Conservation (phyloP, 2,329 filamentous ascomycete genomes). For the Pezicula rhizophila region DNA sequence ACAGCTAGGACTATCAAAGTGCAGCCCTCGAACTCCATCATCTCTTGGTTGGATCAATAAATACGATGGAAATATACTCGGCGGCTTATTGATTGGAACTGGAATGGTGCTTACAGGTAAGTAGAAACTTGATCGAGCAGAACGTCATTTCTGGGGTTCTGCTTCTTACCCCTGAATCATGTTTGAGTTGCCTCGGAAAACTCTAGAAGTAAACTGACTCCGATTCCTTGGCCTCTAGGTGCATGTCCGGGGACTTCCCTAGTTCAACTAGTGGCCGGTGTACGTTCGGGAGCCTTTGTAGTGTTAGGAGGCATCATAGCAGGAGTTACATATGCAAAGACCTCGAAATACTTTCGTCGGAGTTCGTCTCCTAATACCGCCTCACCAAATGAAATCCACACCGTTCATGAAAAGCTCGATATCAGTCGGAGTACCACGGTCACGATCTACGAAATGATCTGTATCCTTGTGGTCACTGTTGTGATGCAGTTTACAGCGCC, state of each 20-base stretch:
- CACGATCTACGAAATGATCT: constrained; percentile 6
- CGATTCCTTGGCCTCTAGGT: too few relatives aligned
- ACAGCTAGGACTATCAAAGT: constrained; percentile 29
- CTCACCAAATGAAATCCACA: neutral
- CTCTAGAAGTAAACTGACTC: too few relatives aligned
- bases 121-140: too few relatives aligned
- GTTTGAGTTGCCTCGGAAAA: too few relatives aligned
- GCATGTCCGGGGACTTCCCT: constrained; percentile 61
- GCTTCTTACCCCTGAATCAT: too few relatives aligned
- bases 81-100: constrained; percentile 52
- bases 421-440: constrained; percentile 2
- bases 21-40: constrained; percentile 43
- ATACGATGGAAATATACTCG: constrained; percentile 60
- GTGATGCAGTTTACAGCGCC: neutral
- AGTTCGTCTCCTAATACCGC: neutral
- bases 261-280: constrained; percentile 50
- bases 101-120: constrained; percentile 57
- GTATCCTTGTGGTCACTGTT: constrained; percentile 1
- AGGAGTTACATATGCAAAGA: constrained; percentile 40
- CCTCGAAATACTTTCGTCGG: constrained; percentile 2
- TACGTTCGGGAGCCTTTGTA: constrained; percentile 44
- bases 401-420: constrained; percentile 4
- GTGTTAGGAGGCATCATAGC: constrained; percentile 49
- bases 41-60: constrained; percentile 42
- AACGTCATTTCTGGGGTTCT: too few relatives aligned